phyloP scores from a whole-genome alignment of 2,329 filamentous ascomycete species.

The Microascus cirrosus region DNA sequence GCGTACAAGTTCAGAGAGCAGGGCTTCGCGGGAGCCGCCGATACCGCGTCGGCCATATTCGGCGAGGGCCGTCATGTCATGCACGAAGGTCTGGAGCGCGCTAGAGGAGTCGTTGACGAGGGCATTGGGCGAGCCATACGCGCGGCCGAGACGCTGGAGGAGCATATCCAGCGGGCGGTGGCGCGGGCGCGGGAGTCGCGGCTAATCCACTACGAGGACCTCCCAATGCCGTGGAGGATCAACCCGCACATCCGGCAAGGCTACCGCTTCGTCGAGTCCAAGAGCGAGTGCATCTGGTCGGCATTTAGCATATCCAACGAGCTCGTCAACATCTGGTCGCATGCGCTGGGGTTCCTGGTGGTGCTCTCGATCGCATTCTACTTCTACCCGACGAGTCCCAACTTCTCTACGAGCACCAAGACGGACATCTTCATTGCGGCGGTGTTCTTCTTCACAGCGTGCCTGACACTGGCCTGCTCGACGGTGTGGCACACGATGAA shows the following conservation, averaged over 20 bases:
- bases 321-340: constrained; percentile 95
- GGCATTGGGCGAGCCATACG: constrained; percentile 72
- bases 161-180: constrained; percentile 74
- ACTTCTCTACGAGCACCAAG: constrained; percentile 79
- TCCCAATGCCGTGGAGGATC: constrained; percentile 84
- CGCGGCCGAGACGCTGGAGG: constrained; percentile 71
- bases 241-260: constrained; percentile 88
- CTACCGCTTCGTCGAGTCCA: constrained; percentile 89
- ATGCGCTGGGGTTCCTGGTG: constrained; percentile 77
- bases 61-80: constrained; percentile 71
- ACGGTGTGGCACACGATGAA: constrained; percentile 99
- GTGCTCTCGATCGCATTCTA: constrained; percentile 87
- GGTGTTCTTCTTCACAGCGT: constrained; percentile 91
- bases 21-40: constrained; percentile 55
- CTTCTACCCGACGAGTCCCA: constrained; percentile 81
- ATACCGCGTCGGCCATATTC: constrained; percentile 60
- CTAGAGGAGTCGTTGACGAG: constrained; percentile 67
- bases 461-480: constrained; percentile 89
- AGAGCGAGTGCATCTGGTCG: constrained; percentile 77
- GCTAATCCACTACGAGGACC: constrained; percentile 77
- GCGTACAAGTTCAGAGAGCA: constrained; percentile 71
- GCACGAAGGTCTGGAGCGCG: constrained; percentile 66
- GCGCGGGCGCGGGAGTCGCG: constrained; percentile 65
- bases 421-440: constrained; percentile 84
- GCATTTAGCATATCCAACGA: constrained; percentile 84